Evolutionary conservation across 139 green algal genomes (phyloP), one percentile per base, ranked within the genome.

Genomic region (Picochlorum sp.): DNA sequence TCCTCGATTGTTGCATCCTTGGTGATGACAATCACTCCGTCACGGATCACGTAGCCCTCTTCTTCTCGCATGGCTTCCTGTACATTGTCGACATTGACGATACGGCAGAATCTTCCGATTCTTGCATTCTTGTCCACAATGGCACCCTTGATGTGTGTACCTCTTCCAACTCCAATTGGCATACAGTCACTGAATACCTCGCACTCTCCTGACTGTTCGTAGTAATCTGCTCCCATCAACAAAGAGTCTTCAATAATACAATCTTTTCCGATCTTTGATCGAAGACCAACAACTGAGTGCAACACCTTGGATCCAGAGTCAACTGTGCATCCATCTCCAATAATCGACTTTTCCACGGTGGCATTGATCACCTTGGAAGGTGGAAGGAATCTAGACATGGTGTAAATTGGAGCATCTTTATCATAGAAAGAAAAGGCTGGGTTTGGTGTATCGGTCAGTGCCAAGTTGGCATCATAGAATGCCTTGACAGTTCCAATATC

Each of bases 51-150:
- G 64, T 86, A 98, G 30, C 92, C 92, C 44, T 90, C 57, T 1
- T 87, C 77, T 81, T 99, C 94, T 16, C 70, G 57, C 67, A 85
- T 91, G 30, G 82, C 80, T 74, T 97, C 92, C 73, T 81, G 45
- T 31, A 94, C 80, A 55, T 74, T 72, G 34, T 87, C 80, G 49
- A 85, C 80, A 78, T 95, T 95, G 58, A 87, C 61, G 55, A 89
- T 85, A 45, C 79, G 55, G 63, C 74, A 78, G 66, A 84, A 75
- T 45, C 56, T 62, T 62, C 86, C 85, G 62, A 93, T 91, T 59
- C 85, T 76, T 3, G 77, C 79, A 71, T 99, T 99, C 87, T 99
- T 99, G 83, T 99, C 94, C 14, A 98, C 80, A 76, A 99, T 99
- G 67, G 84, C 79, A 76, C 95, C 92, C 52, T 76, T 78, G 75